These are phyloP conservation scores for Huntiella savannae DNA, from an alignment of 2,329 filamentous ascomycete species.

Conservation along the genomic window DNA sequence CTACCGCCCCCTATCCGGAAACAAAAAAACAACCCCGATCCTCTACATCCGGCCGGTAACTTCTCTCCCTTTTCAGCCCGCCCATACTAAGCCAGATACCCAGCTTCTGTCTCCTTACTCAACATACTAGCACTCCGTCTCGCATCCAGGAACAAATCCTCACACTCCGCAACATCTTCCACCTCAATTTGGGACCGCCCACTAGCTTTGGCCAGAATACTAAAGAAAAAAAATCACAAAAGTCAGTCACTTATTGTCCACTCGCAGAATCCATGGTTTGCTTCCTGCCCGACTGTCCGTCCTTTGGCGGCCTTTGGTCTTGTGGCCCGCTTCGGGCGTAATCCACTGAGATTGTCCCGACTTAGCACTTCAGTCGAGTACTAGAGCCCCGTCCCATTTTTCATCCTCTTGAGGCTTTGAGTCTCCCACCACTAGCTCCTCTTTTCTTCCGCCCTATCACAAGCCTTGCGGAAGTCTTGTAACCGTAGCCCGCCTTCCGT, in stretches of 20 bases:
- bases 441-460: no score
- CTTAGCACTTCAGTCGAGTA: no score
- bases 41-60: not conserved
- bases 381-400: no score
- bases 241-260: slow-evolving; percentile 3
- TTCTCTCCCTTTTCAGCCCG: not conserved
- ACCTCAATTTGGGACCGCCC: slow-evolving; percentile 59
- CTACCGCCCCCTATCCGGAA: not conserved
- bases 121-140: slow-evolving; percentile 57
- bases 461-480: no score
- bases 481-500: no score
- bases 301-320: not conserved
- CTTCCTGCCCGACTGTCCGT: no score
- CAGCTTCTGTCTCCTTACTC: slow-evolving; percentile 38
- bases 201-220: slow-evolving; percentile 75
- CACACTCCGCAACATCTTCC: slow-evolving; percentile 60
- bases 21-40: not conserved
- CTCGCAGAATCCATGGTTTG: no score
- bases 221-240: slow-evolving; percentile 16
- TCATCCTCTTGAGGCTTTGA: no score
- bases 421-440: no score
- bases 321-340: no score
- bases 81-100: slow-evolving; percentile 36
- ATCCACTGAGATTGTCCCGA: no score
- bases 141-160: slow-evolving; percentile 69